phyloP scores from a whole-genome alignment of 2,329 filamentous ascomycete species.

The Fusarium miscanthi region DNA sequence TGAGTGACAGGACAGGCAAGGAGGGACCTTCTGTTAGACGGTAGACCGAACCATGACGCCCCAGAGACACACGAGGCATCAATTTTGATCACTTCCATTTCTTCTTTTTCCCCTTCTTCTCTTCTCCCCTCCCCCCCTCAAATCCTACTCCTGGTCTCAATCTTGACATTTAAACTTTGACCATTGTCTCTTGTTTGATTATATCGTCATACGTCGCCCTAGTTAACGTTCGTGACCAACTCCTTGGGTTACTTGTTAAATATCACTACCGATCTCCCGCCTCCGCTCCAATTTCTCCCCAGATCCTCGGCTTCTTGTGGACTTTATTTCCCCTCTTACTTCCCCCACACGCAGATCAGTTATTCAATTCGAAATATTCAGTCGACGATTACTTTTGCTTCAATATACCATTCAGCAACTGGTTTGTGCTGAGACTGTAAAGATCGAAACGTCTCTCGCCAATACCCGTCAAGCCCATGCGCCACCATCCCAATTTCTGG shows the following conservation, averaged over 20 bases:
- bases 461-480: constrained; percentile 16
- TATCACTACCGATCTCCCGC: constrained; percentile 24
- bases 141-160: constrained; percentile 2
- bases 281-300: constrained; percentile 28
- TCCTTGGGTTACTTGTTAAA: constrained; percentile 2
- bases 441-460: not conserved
- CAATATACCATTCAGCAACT: not conserved
- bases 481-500: constrained; percentile 11
- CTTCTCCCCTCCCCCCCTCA: constrained; percentile 21
- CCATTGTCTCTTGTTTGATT: constrained; percentile 5
- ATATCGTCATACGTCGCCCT: constrained; percentile 16
- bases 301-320: constrained; percentile 32
- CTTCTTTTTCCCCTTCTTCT: constrained; percentile 35
- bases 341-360: constrained; percentile 37
- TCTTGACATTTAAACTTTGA: constrained; percentile 9
- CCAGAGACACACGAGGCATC: constrained; percentile 39
- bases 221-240: not conserved
- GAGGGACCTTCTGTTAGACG: constrained; percentile 35
- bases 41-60: constrained; percentile 47
- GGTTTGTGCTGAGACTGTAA: not conserved
- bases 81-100: constrained; percentile 35
- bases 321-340: constrained; percentile 22
- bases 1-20: constrained; percentile 23
- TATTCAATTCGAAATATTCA: constrained; percentile 16
- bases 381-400: constrained; percentile 13